A percentile compares a stretch with the other conserved stretches of the same genome.
These are phyloP conservation scores for Cutaneotrichosporon cyanovorans DNA, from an alignment of 1,284 basidiomycete species.

Conservation along the genomic window DNA sequence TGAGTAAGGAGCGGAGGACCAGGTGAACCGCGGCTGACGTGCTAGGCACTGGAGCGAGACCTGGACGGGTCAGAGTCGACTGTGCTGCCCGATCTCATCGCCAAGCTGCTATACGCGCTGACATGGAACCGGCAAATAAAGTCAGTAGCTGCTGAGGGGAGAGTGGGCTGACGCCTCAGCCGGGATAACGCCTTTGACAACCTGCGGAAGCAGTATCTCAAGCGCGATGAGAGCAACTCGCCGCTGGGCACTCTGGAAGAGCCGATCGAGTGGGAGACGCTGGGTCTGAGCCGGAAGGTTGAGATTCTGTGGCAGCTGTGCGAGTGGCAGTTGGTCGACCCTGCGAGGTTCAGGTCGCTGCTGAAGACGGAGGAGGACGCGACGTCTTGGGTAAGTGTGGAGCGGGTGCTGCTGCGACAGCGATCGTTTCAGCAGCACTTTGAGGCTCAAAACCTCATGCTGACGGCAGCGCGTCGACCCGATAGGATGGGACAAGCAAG, in stretches of 20 bases:
- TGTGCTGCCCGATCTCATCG: conserved; percentile 46
- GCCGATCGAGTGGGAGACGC: conserved; percentile 46
- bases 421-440: background rate
- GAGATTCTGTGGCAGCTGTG: conserved; percentile 47
- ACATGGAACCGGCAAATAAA: conserved; percentile 49
- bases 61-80: conserved; percentile 46
- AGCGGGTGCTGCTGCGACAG: no score
- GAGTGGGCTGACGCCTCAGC: conserved; percentile 14
- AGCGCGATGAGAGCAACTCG: conserved; percentile 32
- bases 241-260: conserved; percentile 40
- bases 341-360: conserved; percentile 49
- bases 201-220: conserved; percentile 42
- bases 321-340: conserved; percentile 52
- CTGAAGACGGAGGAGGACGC: conserved; percentile 49
- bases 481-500: conserved; percentile 50
- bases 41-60: conserved; percentile 44
- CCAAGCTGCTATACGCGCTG: conserved; percentile 48
- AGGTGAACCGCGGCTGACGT: conserved; percentile 17
- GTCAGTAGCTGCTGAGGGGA: conserved; percentile 30
- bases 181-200: conserved; percentile 41
- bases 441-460: background rate
- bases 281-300: conserved; percentile 49
- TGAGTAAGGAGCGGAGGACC: conserved; percentile 2
- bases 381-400: conserved; percentile 45
- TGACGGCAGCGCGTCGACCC: conserved; percentile 51